Percentiles rank a stretch among this genome's conserved stretches.
Conservation (phyloP, 352 stramenopile species). For the Pythium inflatum region DNA sequence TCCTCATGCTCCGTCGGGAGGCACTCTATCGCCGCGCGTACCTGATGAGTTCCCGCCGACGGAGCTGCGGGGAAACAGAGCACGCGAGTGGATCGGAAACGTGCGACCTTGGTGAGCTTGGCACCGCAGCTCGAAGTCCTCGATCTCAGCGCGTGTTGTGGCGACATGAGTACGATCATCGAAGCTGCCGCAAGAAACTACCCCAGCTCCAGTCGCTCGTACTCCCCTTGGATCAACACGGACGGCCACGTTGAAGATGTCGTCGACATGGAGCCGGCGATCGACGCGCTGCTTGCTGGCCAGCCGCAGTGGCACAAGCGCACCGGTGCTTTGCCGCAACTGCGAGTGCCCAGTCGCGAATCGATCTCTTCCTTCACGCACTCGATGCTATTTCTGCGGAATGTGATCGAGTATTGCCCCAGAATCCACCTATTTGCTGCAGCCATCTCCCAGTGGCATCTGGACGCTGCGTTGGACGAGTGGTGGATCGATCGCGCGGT, state of each 20-base stretch:
- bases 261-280: neutral
- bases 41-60: neutral
- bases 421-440: conserved; percentile 8
- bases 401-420: conserved; percentile 6
- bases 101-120: neutral
- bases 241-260: neutral
- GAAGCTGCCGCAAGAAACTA: neutral
- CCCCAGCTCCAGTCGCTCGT: conserved; percentile 10
- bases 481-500: conserved; percentile 3
- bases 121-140: conserved; percentile 15
- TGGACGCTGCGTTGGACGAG: neutral
- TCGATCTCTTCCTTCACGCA: neutral
- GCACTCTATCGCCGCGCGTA: conserved; percentile 10
- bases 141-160: conserved; percentile 1
- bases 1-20: conserved; percentile 14
- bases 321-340: conserved; percentile 4
- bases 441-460: neutral
- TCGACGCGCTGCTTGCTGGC: neutral
- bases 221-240: neutral
- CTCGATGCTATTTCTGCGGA: neutral
- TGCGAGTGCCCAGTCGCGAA: neutral
- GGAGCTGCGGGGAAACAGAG: neutral
- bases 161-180: neutral
- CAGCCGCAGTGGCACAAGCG: conserved; percentile 4
- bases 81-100: neutral